A percentile compares a stretch with the other conserved stretches of the same genome.
phyloP scores from a whole-genome alignment of 148 eudicot species.

The Spergularia bocconei region DNA sequence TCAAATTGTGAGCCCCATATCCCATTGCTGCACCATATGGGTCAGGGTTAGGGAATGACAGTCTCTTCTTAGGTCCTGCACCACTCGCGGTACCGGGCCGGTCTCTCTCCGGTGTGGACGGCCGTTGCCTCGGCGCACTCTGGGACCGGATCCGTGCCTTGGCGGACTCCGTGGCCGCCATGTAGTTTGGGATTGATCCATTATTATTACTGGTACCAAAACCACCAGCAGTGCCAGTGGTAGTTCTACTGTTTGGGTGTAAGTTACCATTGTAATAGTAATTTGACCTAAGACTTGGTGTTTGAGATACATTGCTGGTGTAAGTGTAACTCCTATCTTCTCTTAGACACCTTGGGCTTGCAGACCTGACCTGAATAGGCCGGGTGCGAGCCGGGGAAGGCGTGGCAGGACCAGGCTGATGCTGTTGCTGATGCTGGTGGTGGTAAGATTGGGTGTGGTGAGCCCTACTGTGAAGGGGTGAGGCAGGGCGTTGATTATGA shows the following conservation, averaged over 20 bases:
- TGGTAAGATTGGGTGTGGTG: constrained; percentile 25
- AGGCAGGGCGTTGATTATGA: constrained; percentile 46
- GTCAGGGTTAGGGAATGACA: constrained; percentile 62
- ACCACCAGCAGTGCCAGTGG: constrained; percentile 3
- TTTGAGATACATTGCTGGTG: constrained; percentile 36
- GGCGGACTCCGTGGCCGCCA: constrained; percentile 80
- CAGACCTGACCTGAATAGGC: constrained; percentile 62
- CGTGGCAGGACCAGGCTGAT: constrained; percentile 32
- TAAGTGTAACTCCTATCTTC: constrained; percentile 39
- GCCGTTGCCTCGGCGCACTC: constrained; percentile 76
- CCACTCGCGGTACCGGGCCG: constrained; percentile 27
- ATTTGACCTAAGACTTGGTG: constrained; percentile 64
- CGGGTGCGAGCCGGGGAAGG: constrained; percentile 62
- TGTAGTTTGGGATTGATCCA: constrained; percentile 55
- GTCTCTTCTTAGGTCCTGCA: constrained; percentile 52
- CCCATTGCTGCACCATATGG: constrained; percentile 32
- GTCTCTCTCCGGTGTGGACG: constrained; percentile 69
- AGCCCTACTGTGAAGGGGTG: constrained; percentile 51
- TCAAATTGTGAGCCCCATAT: constrained; percentile 39
- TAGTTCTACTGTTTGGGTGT: constrained; percentile 23
- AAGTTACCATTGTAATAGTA: constrained; percentile 36
- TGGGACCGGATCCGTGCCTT: constrained; percentile 61
- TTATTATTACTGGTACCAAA: constrained; percentile 5
- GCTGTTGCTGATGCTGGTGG: constrained; percentile 22
- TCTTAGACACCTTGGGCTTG: constrained; percentile 56